Percentiles rank a stretch among this genome's conserved stretches.
Conservation (phyloP, 2,329 filamentous ascomycete species). For the Coleophoma crateriformis region DNA sequence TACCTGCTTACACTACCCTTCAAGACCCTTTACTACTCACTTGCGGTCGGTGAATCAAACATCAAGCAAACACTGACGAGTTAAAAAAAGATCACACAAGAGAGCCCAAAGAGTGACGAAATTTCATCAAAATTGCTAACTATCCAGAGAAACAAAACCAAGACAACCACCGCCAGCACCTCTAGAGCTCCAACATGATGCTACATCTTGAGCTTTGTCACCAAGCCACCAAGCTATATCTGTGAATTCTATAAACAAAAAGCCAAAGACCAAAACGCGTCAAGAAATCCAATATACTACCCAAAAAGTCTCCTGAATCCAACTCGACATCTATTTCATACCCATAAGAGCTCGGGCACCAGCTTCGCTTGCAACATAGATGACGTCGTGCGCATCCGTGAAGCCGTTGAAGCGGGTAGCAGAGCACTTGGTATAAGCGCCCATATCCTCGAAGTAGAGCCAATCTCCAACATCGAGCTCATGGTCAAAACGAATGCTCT, state of each 20-base stretch:
- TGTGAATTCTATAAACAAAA: neutral
- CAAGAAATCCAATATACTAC: neutral
- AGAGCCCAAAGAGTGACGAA: too few species aligned
- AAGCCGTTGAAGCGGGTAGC: slow-evolving; percentile 98
- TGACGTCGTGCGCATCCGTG: slow-evolving; percentile 82
- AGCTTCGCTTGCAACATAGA: slow-evolving; percentile 92
- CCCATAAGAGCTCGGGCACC: slow-evolving; percentile 70
- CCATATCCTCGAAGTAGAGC: slow-evolving; percentile 99
- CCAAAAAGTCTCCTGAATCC: neutral
- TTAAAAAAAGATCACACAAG: too few species aligned
- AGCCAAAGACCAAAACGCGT: neutral
- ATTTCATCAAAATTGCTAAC: too few species aligned
- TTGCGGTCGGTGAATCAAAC: too few species aligned
- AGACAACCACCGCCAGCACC: too few species aligned
- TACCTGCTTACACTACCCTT: too few species aligned
- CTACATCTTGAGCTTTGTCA: neutral
- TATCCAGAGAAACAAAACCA: too few species aligned
- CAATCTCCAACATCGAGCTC: slow-evolving; percentile 90
- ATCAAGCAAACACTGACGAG: too few species aligned
- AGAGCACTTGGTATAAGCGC: slow-evolving; percentile 96
- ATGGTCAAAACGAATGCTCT: slow-evolving; percentile 71
- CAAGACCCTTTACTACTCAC: too few species aligned
- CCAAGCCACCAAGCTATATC: neutral
- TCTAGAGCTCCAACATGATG: neutral
- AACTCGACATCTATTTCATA: slow-evolving; percentile 12